Evolutionary conservation across 805 yeast genomes (phyloP), one percentile per base, ranked within the genome.

Genomic region (Candida pseudofarinosa): DNA sequence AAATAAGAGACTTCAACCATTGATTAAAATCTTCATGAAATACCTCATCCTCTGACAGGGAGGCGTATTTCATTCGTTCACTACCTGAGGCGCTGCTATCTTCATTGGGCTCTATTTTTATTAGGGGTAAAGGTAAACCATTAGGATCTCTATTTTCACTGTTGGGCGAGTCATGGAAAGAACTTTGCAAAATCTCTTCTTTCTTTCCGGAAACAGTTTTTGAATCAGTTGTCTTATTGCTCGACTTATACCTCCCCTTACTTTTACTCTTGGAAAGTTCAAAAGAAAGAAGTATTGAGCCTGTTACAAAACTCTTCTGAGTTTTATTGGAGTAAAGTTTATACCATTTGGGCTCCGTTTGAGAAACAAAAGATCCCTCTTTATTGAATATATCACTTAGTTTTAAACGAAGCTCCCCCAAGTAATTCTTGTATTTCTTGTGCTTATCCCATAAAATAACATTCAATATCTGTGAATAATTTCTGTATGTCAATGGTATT

Each of bases 241-340:
- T 23, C 42, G 28, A 14, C 17, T 32, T 32, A 20, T 35, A 26
- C 39, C 38, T 48, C 13, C 32, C 37, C 32, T 43, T 46, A 26
- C 49, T 42, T 31, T 39, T 44, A 32, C 56, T 58, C 3, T 61
- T 54, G 7, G 54, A 49, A 38, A 76, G 48, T 42, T 71, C 74
- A 44, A 75, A 67, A 30, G 73, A 69, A 7, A 73, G 39, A 17
- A 73, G 56, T 12, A 77, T 42, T 0, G 78, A 71, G 0, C 81
- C 81, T 1, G 79, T 73, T 10, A 75, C 74, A 51, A 64, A 77
- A 12, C 69, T 56, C 32, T 68, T 66, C 41, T 69, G 57, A 1
- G 60, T 53, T 35, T 55, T 59, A 17, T 67, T 67, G 5, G 78
- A 71, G 39, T 66, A 63, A 4, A 77, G 54, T 45, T 65, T 63